Percentiles rank a stretch among this genome's conserved stretches.
Conservation (phyloP, 2,329 filamentous ascomycete species). For the Aureobasidium sp. region DNA sequence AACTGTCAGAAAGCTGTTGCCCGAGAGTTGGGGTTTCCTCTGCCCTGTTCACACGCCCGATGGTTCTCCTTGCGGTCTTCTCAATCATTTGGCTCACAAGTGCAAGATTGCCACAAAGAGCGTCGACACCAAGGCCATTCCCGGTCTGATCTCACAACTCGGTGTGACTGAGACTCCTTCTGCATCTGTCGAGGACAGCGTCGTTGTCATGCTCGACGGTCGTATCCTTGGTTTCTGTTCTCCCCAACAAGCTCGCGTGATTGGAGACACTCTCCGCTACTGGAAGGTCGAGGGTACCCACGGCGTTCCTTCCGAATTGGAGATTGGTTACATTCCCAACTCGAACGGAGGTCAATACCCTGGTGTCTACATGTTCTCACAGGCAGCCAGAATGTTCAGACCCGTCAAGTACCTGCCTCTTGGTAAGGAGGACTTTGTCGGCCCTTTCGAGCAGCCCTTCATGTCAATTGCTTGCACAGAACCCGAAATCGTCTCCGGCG, state of each 20-base stretch:
- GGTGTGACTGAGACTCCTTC: slow-evolving; percentile 70
- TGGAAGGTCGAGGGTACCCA: slow-evolving; percentile 92
- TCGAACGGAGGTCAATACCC: slow-evolving; percentile 92
- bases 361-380: slow-evolving; percentile 86
- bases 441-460: slow-evolving; percentile 91
- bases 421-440: slow-evolving; percentile 78
- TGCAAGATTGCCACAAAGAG: slow-evolving; percentile 76
- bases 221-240: slow-evolving; percentile 84
- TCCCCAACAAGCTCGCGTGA: slow-evolving; percentile 69
- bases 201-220: slow-evolving; percentile 85
- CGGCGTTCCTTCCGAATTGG: slow-evolving; percentile 71
- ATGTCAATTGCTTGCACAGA: slow-evolving; percentile 96
- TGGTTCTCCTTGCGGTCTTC: slow-evolving; percentile 84
- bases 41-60: slow-evolving; percentile 97
- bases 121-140: slow-evolving; percentile 66
- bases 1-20: slow-evolving; percentile 86
- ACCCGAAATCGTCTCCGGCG: slow-evolving; percentile 75
- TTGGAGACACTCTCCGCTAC: slow-evolving; percentile 79
- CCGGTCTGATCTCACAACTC: slow-evolving; percentile 65
- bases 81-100: slow-evolving; percentile 94
- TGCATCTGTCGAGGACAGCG: slow-evolving; percentile 71
- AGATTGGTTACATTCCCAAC: slow-evolving; percentile 84
- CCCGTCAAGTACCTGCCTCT: slow-evolving; percentile 88
- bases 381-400: slow-evolving; percentile 76
- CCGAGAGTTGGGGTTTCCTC: slow-evolving; percentile 96